Base-by-base conservation (phyloP, 495 filamentous ascomycete genomes). In the Acidomyces sp. region DNA sequence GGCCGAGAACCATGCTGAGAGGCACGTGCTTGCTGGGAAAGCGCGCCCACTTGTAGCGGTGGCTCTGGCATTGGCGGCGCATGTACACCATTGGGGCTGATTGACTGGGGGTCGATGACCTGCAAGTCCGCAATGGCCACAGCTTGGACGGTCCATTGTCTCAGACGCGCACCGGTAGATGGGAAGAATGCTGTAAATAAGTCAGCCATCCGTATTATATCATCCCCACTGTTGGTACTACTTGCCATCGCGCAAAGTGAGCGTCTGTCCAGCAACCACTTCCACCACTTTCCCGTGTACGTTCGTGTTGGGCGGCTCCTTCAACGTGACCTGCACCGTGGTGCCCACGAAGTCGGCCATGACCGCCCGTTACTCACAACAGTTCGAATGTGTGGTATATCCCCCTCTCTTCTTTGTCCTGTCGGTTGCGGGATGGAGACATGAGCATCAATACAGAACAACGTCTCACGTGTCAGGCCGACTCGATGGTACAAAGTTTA, bases 161-260 rank as follows among this genome's bases (percentile, higher is more conserved):
- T 60, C 6, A 71, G 47, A 11, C 46, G 56, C 33, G 70, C 62
- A 29, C 67, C 67, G 34, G 59, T 71, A 55, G 63, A 65, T 4
- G 67, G 60, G 42, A 73, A 62, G 6, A 63, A 19, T 12, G 48
- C 41, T 50, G 6, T 16, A 26, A 11, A 3, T 9, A n/a, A 18
- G 24, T 34, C 12, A 34, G 49, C 19, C 3, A 18, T 39, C 26
- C n/a, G 1, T 24, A 13, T 16, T 21, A n/a, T n/a, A 39, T 44
- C 37, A 11, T 4, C 34, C 20, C 5, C 34, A 24, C 7, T 6
- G 6, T 37, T 7, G 15, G 37, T 16, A 9, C 29, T 6, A 11
- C 70, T 45, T 65, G 90, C 88, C 88, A 69, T 93, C 72, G 35
- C 68, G 69, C 17, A 97, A 69, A 17, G 77, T 76, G 48, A 97